phyloP scores from a whole-genome alignment of 2,329 filamentous ascomycete species.

The Colletotrichum lini region DNA sequence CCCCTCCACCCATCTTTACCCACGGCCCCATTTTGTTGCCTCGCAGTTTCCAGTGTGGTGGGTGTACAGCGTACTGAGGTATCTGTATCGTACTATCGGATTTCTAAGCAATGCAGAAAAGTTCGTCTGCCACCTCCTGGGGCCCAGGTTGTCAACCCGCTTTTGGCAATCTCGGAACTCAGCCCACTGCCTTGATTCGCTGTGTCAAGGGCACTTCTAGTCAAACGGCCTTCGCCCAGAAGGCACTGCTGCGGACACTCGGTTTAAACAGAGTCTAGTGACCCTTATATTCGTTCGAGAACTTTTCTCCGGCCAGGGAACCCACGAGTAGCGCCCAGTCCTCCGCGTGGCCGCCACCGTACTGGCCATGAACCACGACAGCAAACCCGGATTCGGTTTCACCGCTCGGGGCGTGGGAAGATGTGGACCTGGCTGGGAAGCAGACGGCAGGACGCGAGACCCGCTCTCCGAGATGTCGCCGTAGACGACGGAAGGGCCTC shows the following conservation, averaged over 20 bases:
- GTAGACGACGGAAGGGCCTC: constrained; percentile 15
- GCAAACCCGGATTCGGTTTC: constrained; percentile 17
- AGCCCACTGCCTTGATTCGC: constrained; percentile 17
- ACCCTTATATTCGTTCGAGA: constrained; percentile 22
- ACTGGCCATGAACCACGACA: background rate
- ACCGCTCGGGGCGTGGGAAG: constrained; percentile 24
- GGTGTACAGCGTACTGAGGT: background rate
- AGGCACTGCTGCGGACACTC: constrained; percentile 8
- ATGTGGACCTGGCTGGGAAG: constrained; percentile 1
- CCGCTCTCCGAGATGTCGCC: constrained; percentile 40
- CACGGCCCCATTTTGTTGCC: constrained; percentile 34
- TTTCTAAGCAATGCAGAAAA: constrained; percentile 37
- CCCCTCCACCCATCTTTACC: background rate
- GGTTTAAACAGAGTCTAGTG: background rate
- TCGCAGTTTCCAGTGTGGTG: constrained; percentile 25
- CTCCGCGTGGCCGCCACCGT: background rate
- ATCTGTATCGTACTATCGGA: constrained; percentile 31
- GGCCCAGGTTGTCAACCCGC: background rate
- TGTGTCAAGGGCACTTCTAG: background rate
- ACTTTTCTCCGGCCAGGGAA: constrained; percentile 22
- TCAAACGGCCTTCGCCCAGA: background rate
- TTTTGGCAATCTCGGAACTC: constrained; percentile 7
- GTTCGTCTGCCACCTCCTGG: constrained; percentile 15
- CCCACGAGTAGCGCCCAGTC: constrained; percentile 7
- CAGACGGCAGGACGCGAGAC: constrained; percentile 14